phyloP scores from a whole-genome alignment of 108 stramenopile genomes.

The Cyclotella cryptica region DNA sequence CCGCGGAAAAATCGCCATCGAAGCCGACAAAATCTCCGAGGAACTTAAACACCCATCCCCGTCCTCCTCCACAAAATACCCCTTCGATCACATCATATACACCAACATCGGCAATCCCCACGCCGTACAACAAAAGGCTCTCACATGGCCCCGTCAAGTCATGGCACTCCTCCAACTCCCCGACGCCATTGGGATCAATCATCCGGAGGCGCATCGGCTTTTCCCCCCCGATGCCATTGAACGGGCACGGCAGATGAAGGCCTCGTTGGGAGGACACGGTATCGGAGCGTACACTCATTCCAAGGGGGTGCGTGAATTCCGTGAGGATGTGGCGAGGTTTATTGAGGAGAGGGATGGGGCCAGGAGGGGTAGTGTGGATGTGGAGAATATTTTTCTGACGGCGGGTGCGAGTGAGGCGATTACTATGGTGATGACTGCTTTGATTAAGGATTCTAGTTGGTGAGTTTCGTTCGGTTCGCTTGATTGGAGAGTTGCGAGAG shows the following conservation, averaged over 20 bases:
- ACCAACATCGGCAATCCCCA: slow-evolving; percentile 99
- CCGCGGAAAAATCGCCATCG: slow-evolving; percentile 84
- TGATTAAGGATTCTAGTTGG: slow-evolving; percentile 65
- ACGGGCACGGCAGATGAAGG: slow-evolving; percentile 68
- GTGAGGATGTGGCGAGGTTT: slow-evolving; percentile 87
- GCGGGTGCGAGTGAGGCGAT: slow-evolving; percentile 94
- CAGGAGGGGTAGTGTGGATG: slow-evolving; percentile 63
- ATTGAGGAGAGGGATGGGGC: slow-evolving; percentile 81
- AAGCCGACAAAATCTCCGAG: slow-evolving; percentile 76
- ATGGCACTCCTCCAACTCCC: slow-evolving; percentile 83
- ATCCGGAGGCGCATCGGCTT: slow-evolving; percentile 61
- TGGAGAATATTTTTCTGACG: slow-evolving; percentile 92
- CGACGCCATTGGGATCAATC: slow-evolving; percentile 69
- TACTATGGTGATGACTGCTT: slow-evolving; percentile 78
- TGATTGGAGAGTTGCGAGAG: no score
- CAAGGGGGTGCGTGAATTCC: slow-evolving; percentile 78
- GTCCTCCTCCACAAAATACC: slow-evolving; percentile 33
- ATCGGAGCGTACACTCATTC: slow-evolving; percentile 86
- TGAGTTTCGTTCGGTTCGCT: slow-evolving; percentile 26
- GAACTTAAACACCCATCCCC: slow-evolving; percentile 35
- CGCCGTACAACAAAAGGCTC: slow-evolving; percentile 85
- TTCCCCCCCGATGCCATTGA: slow-evolving; percentile 78
- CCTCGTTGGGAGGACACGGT: slow-evolving; percentile 62
- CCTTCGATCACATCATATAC: slow-evolving; percentile 90
- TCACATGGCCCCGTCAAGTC: slow-evolving; percentile 92